phyloP scores from a whole-genome alignment of 176 grass and related monocot genomes.

The Luzula sylvatica region DNA sequence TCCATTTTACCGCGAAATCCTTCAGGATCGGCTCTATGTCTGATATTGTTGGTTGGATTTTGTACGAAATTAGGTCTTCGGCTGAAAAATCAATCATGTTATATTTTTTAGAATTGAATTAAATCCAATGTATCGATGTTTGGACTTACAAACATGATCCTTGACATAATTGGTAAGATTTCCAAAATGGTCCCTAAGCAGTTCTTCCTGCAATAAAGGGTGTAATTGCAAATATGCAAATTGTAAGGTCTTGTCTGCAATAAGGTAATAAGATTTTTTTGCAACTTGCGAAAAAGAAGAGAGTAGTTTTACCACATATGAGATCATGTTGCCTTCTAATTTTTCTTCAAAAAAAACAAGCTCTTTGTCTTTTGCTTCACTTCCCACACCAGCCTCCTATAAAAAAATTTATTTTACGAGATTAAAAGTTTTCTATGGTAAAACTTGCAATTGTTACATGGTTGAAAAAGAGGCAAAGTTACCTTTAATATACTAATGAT shows the following conservation, averaged over 20 bases:
- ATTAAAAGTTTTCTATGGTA: background rate
- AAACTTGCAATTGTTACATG: background rate
- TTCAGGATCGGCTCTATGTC: no score
- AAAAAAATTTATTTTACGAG: slow-evolving; percentile 4
- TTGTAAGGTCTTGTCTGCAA: no score
- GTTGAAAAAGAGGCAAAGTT: slow-evolving; percentile 1
- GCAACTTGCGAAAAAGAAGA: background rate
- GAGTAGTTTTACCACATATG: slow-evolving; percentile 50
- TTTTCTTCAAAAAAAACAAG: slow-evolving; percentile 67
- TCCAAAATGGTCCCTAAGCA: slow-evolving; percentile 74
- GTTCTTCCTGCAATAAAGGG: slow-evolving; percentile 50
- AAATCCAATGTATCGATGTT: slow-evolving; percentile 7
- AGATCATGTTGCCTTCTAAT: slow-evolving; percentile 60
- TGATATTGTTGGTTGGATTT: no score
- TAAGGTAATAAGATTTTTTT: background rate
- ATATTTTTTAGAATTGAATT: background rate
- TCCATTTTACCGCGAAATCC: no score
- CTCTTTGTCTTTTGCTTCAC: slow-evolving; percentile 42
- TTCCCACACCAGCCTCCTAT: slow-evolving; percentile 50
- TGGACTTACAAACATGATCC: slow-evolving; percentile 44
- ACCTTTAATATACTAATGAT: slow-evolving; percentile 82
- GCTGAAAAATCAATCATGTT: slow-evolving; percentile 31
- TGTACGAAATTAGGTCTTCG: slow-evolving; percentile 54
- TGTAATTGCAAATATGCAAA: no score
- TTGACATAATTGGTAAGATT: slow-evolving; percentile 66